These are phyloP conservation scores for Tulasnella sp. DNA, from an alignment of 768 basidiomycete species.

Conservation along the genomic window DNA sequence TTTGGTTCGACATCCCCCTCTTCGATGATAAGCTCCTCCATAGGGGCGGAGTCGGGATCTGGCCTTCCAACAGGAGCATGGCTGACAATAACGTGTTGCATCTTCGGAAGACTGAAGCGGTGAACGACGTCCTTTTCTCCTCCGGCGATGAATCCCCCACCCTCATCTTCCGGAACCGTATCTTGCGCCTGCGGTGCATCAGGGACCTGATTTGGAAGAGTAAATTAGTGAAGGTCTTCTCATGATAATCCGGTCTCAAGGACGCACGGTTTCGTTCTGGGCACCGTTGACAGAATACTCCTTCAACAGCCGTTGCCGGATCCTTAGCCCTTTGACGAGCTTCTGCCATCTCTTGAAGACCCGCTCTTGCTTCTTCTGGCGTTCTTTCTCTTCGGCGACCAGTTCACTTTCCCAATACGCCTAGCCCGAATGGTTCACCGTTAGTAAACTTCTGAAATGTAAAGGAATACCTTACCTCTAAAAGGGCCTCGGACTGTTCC, in stretches of 20 bases:
- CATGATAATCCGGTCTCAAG: neutral
- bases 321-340: constrained; percentile 77
- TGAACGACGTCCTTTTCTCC: constrained; percentile 61
- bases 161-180: constrained; percentile 7
- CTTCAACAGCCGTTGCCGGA: constrained; percentile 62
- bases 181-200: neutral
- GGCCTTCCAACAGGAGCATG: neutral
- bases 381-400: constrained; percentile 64
- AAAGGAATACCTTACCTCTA: constrained; percentile 53
- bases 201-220: neutral
- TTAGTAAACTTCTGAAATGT: too few species aligned
- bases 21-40: neutral
- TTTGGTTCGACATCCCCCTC: neutral
- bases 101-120: constrained; percentile 55
- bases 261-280: neutral
- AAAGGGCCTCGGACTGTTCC: constrained; percentile 59
- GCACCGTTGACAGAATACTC: constrained; percentile 45
- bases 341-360: constrained; percentile 81
- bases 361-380: constrained; percentile 61
- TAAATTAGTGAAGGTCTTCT: neutral
- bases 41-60: neutral
- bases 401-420: constrained; percentile 78
- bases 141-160: constrained; percentile 53
- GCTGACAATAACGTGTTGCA: constrained; percentile 1
- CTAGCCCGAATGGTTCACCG: constrained; percentile 40